These are phyloP conservation scores for Penicillium egyptiacum DNA, from an alignment of 495 filamentous ascomycete species.

Conservation along the genomic window DNA sequence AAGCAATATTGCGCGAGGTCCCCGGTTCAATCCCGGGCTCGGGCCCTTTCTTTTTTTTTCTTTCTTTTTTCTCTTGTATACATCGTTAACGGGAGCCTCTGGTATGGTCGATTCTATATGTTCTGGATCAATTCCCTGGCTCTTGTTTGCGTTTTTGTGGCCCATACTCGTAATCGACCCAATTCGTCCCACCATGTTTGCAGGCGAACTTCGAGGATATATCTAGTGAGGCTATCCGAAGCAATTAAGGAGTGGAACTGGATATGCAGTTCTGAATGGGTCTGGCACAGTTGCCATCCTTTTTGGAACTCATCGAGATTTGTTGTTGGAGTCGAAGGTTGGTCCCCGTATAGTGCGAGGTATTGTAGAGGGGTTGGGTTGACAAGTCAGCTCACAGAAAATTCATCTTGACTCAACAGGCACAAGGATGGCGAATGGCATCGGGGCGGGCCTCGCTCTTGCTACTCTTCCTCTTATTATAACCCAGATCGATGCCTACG, in stretches of 20 bases:
- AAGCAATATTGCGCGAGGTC: constrained; percentile 9
- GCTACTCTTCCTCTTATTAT: constrained; percentile 30
- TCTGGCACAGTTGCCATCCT: no score
- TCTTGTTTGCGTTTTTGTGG: constrained; percentile 19
- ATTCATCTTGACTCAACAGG: no score
- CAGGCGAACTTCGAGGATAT: constrained; percentile 9
- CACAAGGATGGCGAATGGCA: constrained; percentile 20
- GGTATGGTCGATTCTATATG: constrained; percentile 1
- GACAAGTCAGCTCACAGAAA: no score
- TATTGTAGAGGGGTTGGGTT: no score
- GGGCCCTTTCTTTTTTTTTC: no score
- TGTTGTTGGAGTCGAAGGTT: no score
- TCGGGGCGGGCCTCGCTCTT: constrained; percentile 30
- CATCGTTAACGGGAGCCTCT: constrained; percentile 11
- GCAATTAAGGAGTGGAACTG: neutral
- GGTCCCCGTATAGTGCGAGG: no score
- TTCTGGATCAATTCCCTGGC: constrained; percentile 8
- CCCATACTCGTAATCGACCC: constrained; percentile 46
- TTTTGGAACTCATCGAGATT: no score
- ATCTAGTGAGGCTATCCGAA: constrained; percentile 4
- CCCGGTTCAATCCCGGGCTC: constrained; percentile 1
- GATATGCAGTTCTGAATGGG: neutral
- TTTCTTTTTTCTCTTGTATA: no score
- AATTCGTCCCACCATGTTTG: constrained; percentile 33
- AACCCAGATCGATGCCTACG: constrained; percentile 28